phyloP scores from a whole-genome alignment of 768 basidiomycete genomes.

The Suillus discolor region DNA sequence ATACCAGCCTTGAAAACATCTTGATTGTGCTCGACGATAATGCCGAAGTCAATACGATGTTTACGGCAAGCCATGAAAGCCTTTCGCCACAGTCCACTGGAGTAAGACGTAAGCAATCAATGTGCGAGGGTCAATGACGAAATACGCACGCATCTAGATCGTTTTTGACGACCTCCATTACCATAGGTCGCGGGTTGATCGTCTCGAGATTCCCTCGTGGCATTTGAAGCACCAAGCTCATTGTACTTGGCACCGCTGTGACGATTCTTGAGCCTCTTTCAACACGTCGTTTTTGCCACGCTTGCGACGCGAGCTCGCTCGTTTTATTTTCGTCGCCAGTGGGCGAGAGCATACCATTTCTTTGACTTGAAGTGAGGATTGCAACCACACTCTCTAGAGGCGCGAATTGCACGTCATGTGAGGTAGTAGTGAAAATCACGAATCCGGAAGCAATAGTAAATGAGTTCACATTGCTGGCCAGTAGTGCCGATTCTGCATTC shows the following conservation, averaged over 20 bases:
- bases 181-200: slow-evolving; percentile 88
- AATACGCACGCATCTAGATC: slow-evolving; percentile 71
- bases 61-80: slow-evolving; percentile 92
- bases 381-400: slow-evolving; percentile 42
- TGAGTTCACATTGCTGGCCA: slow-evolving; percentile 66
- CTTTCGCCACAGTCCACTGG: slow-evolving; percentile 76
- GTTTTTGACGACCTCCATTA: slow-evolving; percentile 78
- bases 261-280: slow-evolving; percentile 93
- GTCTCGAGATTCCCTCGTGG: slow-evolving; percentile 97
- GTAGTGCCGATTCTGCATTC: slow-evolving; percentile 28
- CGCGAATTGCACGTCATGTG: slow-evolving; percentile 80
- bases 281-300: slow-evolving; percentile 75
- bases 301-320: slow-evolving; percentile 16
- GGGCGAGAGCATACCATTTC: slow-evolving; percentile 28
- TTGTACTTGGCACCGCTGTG: slow-evolving; percentile 80
- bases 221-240: slow-evolving; percentile 95
- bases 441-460: slow-evolving; percentile 75
- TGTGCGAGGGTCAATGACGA: slow-evolving; percentile 4
- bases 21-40: slow-evolving; percentile 84
- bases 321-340: slow-evolving; percentile 25
- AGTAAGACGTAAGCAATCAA: background rate
- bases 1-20: slow-evolving; percentile 64
- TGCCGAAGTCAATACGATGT: slow-evolving; percentile 89
- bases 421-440: slow-evolving; percentile 80
- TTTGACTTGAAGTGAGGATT: slow-evolving; percentile 9